Percentiles rank a stretch among this genome's conserved stretches.
Conservation (phyloP, 2,329 filamentous ascomycete species). For the Epichloe elymi region DNA sequence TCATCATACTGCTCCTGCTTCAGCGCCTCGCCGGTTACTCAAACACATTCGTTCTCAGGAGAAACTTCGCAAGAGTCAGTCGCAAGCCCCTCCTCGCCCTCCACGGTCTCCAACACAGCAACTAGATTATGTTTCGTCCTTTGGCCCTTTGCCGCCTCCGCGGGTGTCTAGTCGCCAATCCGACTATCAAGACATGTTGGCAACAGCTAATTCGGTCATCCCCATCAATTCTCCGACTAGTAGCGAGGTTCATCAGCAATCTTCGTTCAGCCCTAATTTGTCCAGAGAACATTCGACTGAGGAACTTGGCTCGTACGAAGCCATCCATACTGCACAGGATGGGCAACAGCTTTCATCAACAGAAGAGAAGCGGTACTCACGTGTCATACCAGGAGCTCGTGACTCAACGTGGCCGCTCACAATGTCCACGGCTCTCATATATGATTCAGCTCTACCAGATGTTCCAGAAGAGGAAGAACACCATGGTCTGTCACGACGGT, state of each 20-base stretch:
- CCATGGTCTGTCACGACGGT: constrained; percentile 21
- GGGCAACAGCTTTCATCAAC: neutral
- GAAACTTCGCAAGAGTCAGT: constrained; percentile 32
- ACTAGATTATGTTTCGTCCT: constrained; percentile 15
- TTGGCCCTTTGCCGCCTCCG: constrained; percentile 34
- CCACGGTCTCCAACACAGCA: constrained; percentile 31
- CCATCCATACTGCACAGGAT: neutral
- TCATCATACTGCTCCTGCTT: constrained; percentile 10
- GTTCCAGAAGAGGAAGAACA: constrained; percentile 52
- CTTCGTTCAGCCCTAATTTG: constrained; percentile 24
- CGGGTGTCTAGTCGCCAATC: constrained; percentile 43
- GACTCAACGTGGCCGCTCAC: constrained; percentile 29
- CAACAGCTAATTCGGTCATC: constrained; percentile 20
- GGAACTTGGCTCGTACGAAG: neutral
- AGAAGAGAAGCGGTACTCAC: constrained; percentile 16
- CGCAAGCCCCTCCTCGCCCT: constrained; percentile 31
- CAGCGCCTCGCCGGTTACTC: constrained; percentile 22
- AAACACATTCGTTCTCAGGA: constrained; percentile 36
- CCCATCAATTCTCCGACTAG: constrained; percentile 32
- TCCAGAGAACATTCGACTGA: constrained; percentile 7
- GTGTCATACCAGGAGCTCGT: constrained; percentile 29
- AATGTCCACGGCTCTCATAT: constrained; percentile 14
- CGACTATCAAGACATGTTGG: constrained; percentile 27
- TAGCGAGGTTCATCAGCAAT: constrained; percentile 31
- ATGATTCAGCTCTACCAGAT: constrained; percentile 37